A percentile compares a stretch with the other conserved stretches of the same genome.
Evolutionary conservation across 305 asterid species (phyloP).

Genomic region (Rubia tinctorum): DNA sequence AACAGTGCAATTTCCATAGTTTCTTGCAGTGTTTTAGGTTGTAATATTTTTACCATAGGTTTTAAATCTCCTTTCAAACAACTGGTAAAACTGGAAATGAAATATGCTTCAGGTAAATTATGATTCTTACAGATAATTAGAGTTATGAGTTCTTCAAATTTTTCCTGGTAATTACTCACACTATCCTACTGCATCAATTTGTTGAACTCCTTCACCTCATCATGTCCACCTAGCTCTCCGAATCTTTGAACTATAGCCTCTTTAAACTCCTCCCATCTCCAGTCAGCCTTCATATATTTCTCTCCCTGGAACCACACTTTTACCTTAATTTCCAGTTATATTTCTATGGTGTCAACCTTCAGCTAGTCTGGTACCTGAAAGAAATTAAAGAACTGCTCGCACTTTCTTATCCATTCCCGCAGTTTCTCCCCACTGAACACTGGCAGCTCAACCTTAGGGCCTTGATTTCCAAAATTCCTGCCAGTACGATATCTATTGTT

Average conservation of each 20-base stretch:
- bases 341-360: neutral
- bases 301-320: neutral
- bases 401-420: too few relatives aligned
- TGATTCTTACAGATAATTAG: neutral
- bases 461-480: too few relatives aligned
- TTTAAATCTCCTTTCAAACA: neutral
- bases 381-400: neutral
- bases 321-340: neutral
- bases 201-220: neutral
- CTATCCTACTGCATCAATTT: too few relatives aligned
- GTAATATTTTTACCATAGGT: neutral
- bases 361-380: neutral
- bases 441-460: too few relatives aligned
- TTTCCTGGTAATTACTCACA: neutral
- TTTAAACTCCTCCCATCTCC: neutral
- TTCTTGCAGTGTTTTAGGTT: neutral
- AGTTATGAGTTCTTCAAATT: neutral
- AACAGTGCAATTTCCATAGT: neutral
- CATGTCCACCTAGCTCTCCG: neutral
- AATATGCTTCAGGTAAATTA: neutral
- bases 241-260: neutral
- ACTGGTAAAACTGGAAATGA: neutral
- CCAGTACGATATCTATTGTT: too few relatives aligned
- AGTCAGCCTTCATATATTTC: neutral
- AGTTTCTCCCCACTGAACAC: too few relatives aligned